Base-by-base conservation (phyloP, 441 rosid genomes). In the Populus hybrid region DNA sequence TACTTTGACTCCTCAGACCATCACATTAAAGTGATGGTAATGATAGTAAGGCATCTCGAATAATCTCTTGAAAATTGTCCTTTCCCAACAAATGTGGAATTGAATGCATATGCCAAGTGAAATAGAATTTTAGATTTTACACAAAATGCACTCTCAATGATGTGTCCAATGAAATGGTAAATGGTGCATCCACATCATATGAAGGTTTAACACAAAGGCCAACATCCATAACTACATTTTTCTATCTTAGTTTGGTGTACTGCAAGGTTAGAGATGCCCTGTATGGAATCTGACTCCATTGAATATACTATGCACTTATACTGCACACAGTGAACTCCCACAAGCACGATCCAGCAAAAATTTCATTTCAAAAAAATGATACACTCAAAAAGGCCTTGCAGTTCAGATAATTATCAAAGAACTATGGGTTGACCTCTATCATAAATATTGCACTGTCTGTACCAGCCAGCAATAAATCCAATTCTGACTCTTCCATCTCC, bases 391-490 rank as follows among this genome's bases (percentile, higher is more conserved):
- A 50, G 57, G 50, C 63, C 10, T 20, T 50, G 57, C 20, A 50
- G 73, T 80, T 76, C 74, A 76, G 63, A 79, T 61, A 79, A 72
- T 65, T 61, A 73, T 61, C 71, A 36, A 76, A 63, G 23, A 73
- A 30, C 20, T 50, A 50, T 14, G 57, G 57, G 36, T 78, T 79
- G 30, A 94, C 99, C 98, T 96, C 99, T 86, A 96, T 94, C 87
- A 94, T 96, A 73, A 94, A 79, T 82, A 94, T 94, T 46, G 99
- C 98, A 85, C 85, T 77, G 73, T 91, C 90, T 20, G 96, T 89
- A 80, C 98, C 98, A 59, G 98, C 97, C 76, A 96, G 83, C 85
- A 96, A 79, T 88, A 94, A 88, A 87, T 96, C 99, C 70, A 96
- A 78, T 67, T 88, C 84, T 77, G 98, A 96, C 59, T 88, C 89